These are phyloP conservation scores for Fomitopsis pinicola DNA, from an alignment of 1,284 basidiomycete genomes.

Conservation along the genomic window DNA sequence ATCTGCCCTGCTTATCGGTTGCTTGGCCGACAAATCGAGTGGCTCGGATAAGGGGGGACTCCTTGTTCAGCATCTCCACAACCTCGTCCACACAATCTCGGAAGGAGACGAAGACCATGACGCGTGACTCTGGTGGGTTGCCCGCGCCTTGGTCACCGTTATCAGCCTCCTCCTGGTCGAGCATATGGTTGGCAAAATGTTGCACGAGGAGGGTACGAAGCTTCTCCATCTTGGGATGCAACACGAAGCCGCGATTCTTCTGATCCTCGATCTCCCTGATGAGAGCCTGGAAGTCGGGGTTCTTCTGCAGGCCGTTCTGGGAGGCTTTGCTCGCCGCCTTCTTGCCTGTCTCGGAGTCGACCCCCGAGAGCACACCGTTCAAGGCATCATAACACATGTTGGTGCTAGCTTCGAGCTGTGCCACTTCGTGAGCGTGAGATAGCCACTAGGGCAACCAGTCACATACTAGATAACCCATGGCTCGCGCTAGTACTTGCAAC, in stretches of 20 bases:
- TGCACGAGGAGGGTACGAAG: slow-evolving; percentile 74
- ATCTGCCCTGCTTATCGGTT: slow-evolving; percentile 79
- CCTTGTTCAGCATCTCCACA: slow-evolving; percentile 70
- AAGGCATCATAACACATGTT: slow-evolving; percentile 73
- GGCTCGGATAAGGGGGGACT: slow-evolving; percentile 73
- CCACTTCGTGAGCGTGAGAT: background rate
- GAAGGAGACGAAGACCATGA: slow-evolving; percentile 96
- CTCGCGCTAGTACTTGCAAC: slow-evolving; percentile 54
- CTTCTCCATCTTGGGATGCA: slow-evolving; percentile 93
- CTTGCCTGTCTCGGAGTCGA: slow-evolving; percentile 30
- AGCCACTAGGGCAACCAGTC: background rate
- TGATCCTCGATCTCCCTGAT: slow-evolving; percentile 62
- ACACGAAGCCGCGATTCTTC: slow-evolving; percentile 46
- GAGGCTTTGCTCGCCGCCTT: slow-evolving; percentile 36
- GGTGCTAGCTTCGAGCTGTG: slow-evolving; percentile 77
- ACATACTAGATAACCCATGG: slow-evolving; percentile 79
- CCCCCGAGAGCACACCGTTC: slow-evolving; percentile 35
- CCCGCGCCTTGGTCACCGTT: slow-evolving; percentile 16
- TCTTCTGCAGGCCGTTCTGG: slow-evolving; percentile 40
- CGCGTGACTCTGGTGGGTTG: slow-evolving; percentile 52
- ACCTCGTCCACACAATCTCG: slow-evolving; percentile 91
- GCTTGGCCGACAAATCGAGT: slow-evolving; percentile 91
- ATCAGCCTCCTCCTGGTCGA: slow-evolving; percentile 43
- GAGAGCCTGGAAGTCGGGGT: slow-evolving; percentile 58
- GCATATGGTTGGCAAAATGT: slow-evolving; percentile 68